Percentiles rank a stretch among this genome's conserved stretches.
These are phyloP conservation scores for Coemansia sp. DNA, from an alignment of 192 early-diverging fungal genomes.

Conservation along the genomic window DNA sequence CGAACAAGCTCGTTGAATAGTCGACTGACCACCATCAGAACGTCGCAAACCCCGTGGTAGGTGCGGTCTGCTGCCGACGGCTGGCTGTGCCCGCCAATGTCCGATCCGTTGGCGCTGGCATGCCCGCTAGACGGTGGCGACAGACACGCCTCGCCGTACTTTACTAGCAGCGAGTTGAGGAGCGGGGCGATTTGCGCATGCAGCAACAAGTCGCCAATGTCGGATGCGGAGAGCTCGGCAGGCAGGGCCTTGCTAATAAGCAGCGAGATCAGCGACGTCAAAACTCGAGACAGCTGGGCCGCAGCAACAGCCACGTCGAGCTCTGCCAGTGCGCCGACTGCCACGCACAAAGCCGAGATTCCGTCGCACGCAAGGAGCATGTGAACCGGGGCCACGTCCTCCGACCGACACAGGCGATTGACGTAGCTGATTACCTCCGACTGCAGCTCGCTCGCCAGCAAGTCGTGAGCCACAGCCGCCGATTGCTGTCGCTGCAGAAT, in stretches of 20 bases:
- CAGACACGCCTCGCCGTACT: conserved; percentile 51
- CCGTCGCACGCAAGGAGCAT: conserved; percentile 52
- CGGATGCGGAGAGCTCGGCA: conserved; percentile 24
- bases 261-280: conserved; percentile 37
- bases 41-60: conserved; percentile 46
- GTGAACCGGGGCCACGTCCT: conserved; percentile 38
- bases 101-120: conserved; percentile 32
- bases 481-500: conserved; percentile 12
- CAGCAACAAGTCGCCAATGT: conserved; percentile 37
- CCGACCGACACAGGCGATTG: conserved; percentile 33
- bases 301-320: conserved; percentile 31
- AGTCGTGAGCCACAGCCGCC: neutral
- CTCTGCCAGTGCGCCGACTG: conserved; percentile 21
- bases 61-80: conserved; percentile 33
- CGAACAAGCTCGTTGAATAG: conserved; percentile 48
- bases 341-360: conserved; percentile 37
- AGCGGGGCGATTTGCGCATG: conserved; percentile 26
- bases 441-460: conserved; percentile 23
- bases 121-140: conserved; percentile 25
- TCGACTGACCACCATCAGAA: conserved; percentile 42
- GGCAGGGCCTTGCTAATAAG: conserved; percentile 40
- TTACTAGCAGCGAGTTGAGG: conserved; percentile 26
- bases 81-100: conserved; percentile 10
- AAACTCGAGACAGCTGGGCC: conserved; percentile 36
- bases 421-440: conserved; percentile 40